Evolutionary conservation across 1,284 basidiomycete genomes (phyloP).

Genomic region (Chalciporus sp.): DNA sequence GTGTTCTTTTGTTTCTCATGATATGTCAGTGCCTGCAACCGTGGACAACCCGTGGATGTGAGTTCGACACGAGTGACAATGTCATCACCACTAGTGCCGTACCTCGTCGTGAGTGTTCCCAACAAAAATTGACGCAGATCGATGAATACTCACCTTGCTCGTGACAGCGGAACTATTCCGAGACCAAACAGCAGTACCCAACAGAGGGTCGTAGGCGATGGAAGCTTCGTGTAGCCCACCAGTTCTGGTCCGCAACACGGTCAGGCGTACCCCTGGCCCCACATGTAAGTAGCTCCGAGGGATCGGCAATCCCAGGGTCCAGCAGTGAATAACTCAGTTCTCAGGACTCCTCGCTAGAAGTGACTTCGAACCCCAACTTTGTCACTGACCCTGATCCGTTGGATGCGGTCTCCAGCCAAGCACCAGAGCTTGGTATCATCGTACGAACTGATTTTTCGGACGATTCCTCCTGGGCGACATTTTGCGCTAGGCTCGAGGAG

Average conservation of each 20-base stretch:
- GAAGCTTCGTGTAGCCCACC: slow-evolving; percentile 40
- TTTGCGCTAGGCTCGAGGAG: slow-evolving; percentile 50
- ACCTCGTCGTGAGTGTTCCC: slow-evolving; percentile 20
- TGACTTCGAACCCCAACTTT: slow-evolving; percentile 38
- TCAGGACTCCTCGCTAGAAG: slow-evolving; percentile 21
- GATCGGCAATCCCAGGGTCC: neutral
- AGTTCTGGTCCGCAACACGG: slow-evolving; percentile 40
- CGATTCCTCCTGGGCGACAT: slow-evolving; percentile 63
- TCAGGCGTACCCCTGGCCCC: slow-evolving; percentile 24
- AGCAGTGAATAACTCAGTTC: slow-evolving; percentile 5
- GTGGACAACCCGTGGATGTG: neutral
- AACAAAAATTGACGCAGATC: neutral
- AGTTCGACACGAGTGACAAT: slow-evolving; percentile 13
- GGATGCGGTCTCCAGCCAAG: slow-evolving; percentile 38
- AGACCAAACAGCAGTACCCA: slow-evolving; percentile 37
- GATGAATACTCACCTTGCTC: slow-evolving; percentile 8
- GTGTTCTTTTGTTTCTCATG: too few relatives aligned
- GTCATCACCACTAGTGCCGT: slow-evolving; percentile 21
- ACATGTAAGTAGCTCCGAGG: slow-evolving; percentile 8
- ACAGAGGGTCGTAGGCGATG: slow-evolving; percentile 43
- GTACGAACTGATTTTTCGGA: slow-evolving; percentile 70
- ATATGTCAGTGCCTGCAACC: neutral
- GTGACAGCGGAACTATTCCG: slow-evolving; percentile 39
- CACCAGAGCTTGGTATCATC: slow-evolving; percentile 52
- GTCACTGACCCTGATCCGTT: slow-evolving; percentile 50